Percentiles rank a stretch among this genome's conserved stretches.
Evolutionary conservation across 345 rosid species (phyloP).

Genomic region (Hevea brasiliensis): DNA sequence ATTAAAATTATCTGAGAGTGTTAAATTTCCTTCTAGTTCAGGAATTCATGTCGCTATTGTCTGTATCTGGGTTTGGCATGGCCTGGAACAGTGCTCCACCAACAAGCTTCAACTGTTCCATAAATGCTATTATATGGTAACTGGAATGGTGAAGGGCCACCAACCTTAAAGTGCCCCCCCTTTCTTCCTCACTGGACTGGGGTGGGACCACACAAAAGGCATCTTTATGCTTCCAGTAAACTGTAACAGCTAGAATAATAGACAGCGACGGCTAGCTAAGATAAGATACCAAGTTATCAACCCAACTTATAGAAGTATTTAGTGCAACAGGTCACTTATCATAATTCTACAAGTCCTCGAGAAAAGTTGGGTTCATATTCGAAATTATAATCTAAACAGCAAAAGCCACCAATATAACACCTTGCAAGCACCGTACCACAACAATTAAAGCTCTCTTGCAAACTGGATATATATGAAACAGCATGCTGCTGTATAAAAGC

Average conservation of each 20-base stretch:
- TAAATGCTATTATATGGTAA: not conserved
- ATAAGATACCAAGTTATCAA: not conserved
- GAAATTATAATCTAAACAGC: not conserved
- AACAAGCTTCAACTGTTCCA: not conserved
- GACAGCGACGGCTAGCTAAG: not conserved
- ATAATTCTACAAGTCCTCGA: not conserved
- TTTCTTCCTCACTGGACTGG: not conserved
- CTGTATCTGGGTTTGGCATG: not conserved
- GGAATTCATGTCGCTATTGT: not conserved
- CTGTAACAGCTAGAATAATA: not conserved
- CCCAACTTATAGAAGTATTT: not conserved
- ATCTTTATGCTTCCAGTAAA: not conserved
- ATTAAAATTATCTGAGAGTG: not conserved
- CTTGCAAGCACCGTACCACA: not conserved
- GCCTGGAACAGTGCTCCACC: not conserved
- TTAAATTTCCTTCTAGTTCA: not conserved
- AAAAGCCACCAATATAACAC: not conserved
- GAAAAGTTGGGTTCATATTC: not conserved
- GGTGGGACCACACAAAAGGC: not conserved
- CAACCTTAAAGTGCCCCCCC: too few relatives aligned
- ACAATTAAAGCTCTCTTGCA: not conserved
- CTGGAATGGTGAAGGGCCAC: not conserved
- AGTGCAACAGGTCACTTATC: not conserved
- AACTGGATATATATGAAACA: not conserved
- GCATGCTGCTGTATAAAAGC: conserved; percentile 3